A percentile compares a stretch with the other conserved stretches of the same genome.
phyloP scores from a whole-genome alignment of 2,329 filamentous ascomycete species.

The Penicillium sclerotiorum region DNA sequence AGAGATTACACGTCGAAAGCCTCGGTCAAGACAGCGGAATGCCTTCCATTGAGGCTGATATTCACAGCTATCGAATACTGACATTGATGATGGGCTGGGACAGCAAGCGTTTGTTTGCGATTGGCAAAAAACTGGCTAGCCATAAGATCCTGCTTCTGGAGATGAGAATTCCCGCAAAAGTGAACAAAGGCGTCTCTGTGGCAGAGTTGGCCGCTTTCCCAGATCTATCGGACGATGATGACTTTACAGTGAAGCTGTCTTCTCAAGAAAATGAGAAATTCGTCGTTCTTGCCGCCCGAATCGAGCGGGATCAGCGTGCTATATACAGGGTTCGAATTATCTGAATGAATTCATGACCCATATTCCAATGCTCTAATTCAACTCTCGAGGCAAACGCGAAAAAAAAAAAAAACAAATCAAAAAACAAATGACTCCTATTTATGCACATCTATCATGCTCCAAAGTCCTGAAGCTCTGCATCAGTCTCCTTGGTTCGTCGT shows the following conservation, averaged over 20 bases:
- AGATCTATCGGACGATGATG: constrained; percentile 1
- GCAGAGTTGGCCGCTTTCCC: constrained; percentile 4
- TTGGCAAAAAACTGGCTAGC: constrained; percentile 23
- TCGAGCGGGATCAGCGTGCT: constrained; percentile 15
- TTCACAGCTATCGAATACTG: constrained; percentile 32
- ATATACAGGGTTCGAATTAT: constrained; percentile 20
- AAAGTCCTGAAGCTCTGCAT: neutral
- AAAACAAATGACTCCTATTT: neutral
- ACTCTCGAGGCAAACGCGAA: neutral
- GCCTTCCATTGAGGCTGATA: constrained; percentile 17
- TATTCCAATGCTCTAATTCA: neutral
- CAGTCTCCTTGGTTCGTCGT: neutral
- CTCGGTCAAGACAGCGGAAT: constrained; percentile 5
- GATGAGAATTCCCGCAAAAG: constrained; percentile 15
- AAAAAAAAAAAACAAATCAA: no score
- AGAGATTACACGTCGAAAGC: constrained; percentile 26
- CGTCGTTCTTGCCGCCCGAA: constrained; percentile 25
- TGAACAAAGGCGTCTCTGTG: neutral
- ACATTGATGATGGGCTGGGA: constrained; percentile 25
- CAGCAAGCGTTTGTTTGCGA: constrained; percentile 26
- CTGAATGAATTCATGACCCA: no score
- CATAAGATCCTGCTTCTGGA: constrained; percentile 28
- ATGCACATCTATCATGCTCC: neutral
- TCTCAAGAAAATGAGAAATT: neutral
- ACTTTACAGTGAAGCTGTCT: neutral